Conservation (phyloP, 2,329 filamentous ascomycete genomes). For the Ascochyta fabae region DNA sequence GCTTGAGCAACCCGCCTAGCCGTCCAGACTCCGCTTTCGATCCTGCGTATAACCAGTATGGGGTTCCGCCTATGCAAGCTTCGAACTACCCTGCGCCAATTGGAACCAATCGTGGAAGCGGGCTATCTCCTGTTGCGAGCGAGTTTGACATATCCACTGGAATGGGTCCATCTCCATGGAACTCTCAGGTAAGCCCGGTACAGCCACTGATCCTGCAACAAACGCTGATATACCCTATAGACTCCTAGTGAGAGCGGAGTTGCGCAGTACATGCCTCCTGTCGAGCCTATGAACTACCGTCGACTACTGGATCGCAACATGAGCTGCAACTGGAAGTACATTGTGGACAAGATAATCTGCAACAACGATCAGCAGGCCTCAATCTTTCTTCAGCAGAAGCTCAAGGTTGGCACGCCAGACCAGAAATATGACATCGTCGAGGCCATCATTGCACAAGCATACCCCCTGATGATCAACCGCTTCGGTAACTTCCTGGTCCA, state of each 20-base stretch:
- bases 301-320: slow-evolving; percentile 93
- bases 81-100: slow-evolving; percentile 39
- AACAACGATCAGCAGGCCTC: slow-evolving; percentile 99
- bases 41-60: slow-evolving; percentile 42
- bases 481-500: slow-evolving; percentile 99
- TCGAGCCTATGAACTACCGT: slow-evolving; percentile 95
- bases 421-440: slow-evolving; percentile 98
- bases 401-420: slow-evolving; percentile 92
- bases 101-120: slow-evolving; percentile 44
- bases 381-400: slow-evolving; percentile 98
- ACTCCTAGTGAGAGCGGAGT: slow-evolving; percentile 33
- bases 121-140: slow-evolving; percentile 55
- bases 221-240: slow-evolving; percentile 24
- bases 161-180: slow-evolving; percentile 50
- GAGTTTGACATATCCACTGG: slow-evolving; percentile 50
- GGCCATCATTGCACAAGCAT: slow-evolving; percentile 92
- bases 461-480: slow-evolving; percentile 95
- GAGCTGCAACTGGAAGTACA: slow-evolving; percentile 99
- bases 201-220: neutral
- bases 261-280: slow-evolving; percentile 78
- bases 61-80: slow-evolving; percentile 31
- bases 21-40: slow-evolving; percentile 49
- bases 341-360: slow-evolving; percentile 99
- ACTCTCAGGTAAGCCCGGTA: slow-evolving; percentile 37
- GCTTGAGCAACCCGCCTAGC: slow-evolving; percentile 41